These are phyloP conservation scores for Botryotinia convoluta DNA, from an alignment of 2,329 filamentous ascomycete species.

Conservation along the genomic window DNA sequence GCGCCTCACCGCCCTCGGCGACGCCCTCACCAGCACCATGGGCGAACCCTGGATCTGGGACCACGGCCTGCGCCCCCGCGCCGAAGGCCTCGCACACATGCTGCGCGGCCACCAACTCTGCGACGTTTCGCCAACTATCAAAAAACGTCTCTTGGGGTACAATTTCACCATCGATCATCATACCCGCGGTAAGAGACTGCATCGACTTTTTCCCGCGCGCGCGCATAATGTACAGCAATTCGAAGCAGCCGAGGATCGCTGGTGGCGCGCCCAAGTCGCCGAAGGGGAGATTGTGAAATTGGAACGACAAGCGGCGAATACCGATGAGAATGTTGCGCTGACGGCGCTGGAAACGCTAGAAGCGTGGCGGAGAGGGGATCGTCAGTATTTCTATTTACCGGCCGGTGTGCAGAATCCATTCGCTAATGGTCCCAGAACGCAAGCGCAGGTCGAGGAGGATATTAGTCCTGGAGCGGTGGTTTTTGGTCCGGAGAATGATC, in stretches of 20 bases:
- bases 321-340: fast-evolving
- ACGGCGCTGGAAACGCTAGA: not conserved
- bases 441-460: not conserved
- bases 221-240: fast-evolving
- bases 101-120: not conserved
- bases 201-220: not conserved
- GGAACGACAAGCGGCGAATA: fast-evolving
- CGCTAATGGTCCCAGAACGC: fast-evolving
- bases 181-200: fast-evolving
- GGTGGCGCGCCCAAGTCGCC: not conserved
- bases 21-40: not conserved
- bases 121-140: not conserved
- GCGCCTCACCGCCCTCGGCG: not conserved
- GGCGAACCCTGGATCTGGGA: not conserved
- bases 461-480: not conserved
- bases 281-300: not conserved
- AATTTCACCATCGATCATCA: not conserved
- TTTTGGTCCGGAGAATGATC: too few species aligned
- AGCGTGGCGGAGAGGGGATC: not conserved
- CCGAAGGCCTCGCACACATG: not conserved
- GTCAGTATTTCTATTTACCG: not conserved
- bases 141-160: fast-evolving
- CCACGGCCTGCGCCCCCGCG: not conserved
- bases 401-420: not conserved
- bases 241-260: not conserved